Conservation (phyloP, 345 rosid species). For the Erodium maritimum region DNA sequence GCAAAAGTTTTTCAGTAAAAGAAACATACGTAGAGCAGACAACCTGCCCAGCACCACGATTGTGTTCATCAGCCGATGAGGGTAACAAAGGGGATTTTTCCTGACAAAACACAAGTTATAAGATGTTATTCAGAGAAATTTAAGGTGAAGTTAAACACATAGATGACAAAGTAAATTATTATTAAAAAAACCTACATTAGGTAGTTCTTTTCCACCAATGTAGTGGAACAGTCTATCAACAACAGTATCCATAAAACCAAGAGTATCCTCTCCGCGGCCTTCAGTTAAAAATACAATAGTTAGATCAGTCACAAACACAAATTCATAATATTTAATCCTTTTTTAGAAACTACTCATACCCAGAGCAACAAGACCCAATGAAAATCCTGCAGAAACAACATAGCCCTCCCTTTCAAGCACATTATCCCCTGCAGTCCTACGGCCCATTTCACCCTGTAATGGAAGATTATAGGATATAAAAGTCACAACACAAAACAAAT, state of each 20-base stretch:
- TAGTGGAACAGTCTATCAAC: constrained; percentile 74
- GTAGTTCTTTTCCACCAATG: constrained; percentile 80
- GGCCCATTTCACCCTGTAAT: constrained; percentile 88
- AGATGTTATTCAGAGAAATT: background rate
- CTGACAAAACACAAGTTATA: constrained; percentile 19
- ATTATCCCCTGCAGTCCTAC: constrained; percentile 95
- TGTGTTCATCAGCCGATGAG: constrained; percentile 45
- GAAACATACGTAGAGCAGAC: constrained; percentile 8
- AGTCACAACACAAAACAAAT: constrained; percentile 11
- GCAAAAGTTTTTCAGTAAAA: constrained; percentile 4
- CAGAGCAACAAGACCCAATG: constrained; percentile 90
- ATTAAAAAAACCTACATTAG: constrained; percentile 33
- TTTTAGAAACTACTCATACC: constrained; percentile 38
- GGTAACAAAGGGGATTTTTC: constrained; percentile 49
- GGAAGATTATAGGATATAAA: constrained; percentile 7
- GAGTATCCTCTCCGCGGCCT: constrained; percentile 84
- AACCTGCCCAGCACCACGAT: constrained; percentile 71
- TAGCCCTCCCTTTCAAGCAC: constrained; percentile 99
- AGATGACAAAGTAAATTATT: too few species aligned
- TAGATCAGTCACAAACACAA: background rate
- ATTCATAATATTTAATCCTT: background rate
- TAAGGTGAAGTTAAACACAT: background rate
- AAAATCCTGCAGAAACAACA: constrained; percentile 97
- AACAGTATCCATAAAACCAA: constrained; percentile 61
- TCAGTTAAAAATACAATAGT: constrained; percentile 14